phyloP scores from a whole-genome alignment of 768 basidiomycete species.

The Boletus huronensis region DNA sequence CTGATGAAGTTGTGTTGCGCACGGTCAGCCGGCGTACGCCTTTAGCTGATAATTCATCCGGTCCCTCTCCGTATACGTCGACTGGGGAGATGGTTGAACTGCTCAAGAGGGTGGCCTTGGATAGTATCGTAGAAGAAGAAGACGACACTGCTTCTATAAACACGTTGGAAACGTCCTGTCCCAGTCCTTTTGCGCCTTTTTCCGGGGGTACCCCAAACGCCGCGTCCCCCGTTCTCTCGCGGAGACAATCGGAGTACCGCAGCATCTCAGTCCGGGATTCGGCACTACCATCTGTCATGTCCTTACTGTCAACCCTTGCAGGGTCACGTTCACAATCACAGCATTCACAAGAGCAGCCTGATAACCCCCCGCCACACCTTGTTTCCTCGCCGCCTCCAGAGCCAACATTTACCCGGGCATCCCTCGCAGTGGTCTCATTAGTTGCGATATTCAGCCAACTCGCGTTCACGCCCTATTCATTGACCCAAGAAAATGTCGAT shows the following conservation, averaged over 20 bases:
- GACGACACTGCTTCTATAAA: slow-evolving; percentile 41
- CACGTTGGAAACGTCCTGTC: slow-evolving; percentile 40
- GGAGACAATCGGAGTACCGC: slow-evolving; percentile 56
- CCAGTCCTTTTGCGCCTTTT: slow-evolving; percentile 28
- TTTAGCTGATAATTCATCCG: slow-evolving; percentile 8
- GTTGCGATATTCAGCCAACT: slow-evolving; percentile 67
- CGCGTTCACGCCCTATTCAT: slow-evolving; percentile 61
- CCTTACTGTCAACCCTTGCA: slow-evolving; percentile 60
- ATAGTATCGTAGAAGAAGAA: slow-evolving; percentile 36
- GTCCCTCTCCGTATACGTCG: slow-evolving; percentile 19
- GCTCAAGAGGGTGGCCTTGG: slow-evolving; percentile 38
- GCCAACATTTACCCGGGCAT: slow-evolving; percentile 41
- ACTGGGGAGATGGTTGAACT: slow-evolving; percentile 37
- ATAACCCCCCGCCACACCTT: slow-evolving; percentile 29
- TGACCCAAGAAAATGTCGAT: slow-evolving; percentile 42
- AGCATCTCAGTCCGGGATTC: slow-evolving; percentile 41
- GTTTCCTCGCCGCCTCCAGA: slow-evolving; percentile 27
- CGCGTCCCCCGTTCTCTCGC: slow-evolving; percentile 53
- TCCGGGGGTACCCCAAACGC: slow-evolving; percentile 31
- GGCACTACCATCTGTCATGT: slow-evolving; percentile 58
- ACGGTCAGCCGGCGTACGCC: slow-evolving; percentile 38
- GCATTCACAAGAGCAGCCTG: slow-evolving; percentile 40
- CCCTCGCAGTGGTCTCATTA: slow-evolving; percentile 61
- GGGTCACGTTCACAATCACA: slow-evolving; percentile 60
- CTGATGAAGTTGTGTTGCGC: slow-evolving; percentile 63